Evolutionary conservation across 192 early-diverging fungal genomes (phyloP).

Genomic region (Coemansia sp.): DNA sequence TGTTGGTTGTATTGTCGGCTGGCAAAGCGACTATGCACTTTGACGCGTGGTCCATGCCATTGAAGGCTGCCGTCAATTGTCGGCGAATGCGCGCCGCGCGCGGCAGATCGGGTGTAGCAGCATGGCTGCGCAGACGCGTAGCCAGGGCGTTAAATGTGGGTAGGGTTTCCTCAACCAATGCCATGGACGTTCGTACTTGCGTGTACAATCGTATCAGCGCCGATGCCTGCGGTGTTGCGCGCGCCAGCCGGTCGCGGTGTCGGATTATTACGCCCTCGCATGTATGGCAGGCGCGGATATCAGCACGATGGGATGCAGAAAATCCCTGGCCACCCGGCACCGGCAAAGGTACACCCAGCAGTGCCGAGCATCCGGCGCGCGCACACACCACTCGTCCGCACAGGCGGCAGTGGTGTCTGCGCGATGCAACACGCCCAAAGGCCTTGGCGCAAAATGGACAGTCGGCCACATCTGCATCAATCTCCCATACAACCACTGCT

Average conservation of each 20-base stretch:
- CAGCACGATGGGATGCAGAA: constrained; percentile 9
- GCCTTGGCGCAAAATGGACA: constrained; percentile 30
- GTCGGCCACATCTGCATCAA: constrained; percentile 10
- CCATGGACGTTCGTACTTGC: constrained; percentile 16
- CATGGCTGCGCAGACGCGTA: background rate
- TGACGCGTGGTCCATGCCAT: constrained; percentile 59
- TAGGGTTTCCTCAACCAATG: constrained; percentile 25
- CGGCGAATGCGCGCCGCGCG: constrained; percentile 61
- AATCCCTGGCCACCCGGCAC: constrained; percentile 2
- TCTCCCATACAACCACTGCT: constrained; percentile 43
- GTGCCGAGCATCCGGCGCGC: constrained; percentile 52
- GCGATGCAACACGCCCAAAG: constrained; percentile 58
- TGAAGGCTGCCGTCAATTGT: constrained; percentile 66
- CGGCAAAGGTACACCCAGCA: constrained; percentile 20
- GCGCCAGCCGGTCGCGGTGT: constrained; percentile 49
- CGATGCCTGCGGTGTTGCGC: constrained; percentile 22
- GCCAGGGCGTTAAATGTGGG: constrained; percentile 36
- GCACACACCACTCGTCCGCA: constrained; percentile 68
- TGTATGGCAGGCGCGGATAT: constrained; percentile 57
- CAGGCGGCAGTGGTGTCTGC: constrained; percentile 71
- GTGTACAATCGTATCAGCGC: constrained; percentile 23
- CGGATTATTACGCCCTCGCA: constrained; percentile 61
- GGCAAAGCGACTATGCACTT: constrained; percentile 63
- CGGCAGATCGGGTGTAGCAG: constrained; percentile 46
- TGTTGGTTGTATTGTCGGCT: constrained; percentile 44